Evolutionary conservation across 192 early-diverging fungal species (phyloP).

Genomic region (Backusella sp.): DNA sequence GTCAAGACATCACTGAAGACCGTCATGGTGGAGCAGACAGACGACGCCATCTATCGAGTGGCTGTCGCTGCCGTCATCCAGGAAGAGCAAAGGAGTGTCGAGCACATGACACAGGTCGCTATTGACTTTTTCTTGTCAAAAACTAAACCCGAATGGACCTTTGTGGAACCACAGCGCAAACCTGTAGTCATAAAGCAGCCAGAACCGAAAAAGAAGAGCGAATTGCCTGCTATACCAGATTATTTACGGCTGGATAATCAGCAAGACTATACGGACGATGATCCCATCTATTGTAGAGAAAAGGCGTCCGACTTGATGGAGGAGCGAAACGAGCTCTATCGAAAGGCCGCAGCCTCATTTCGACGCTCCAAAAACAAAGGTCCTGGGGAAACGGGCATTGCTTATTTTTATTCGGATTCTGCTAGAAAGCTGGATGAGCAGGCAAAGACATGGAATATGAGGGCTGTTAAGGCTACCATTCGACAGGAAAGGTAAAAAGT

Average conservation of each 20-base stretch:
- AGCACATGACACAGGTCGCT: conserved; percentile 35
- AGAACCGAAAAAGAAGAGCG: not conserved
- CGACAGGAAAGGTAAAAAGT: conserved; percentile 21
- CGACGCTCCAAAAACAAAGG: conserved; percentile 28
- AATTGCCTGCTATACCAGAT: conserved; percentile 33
- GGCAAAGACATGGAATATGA: conserved; percentile 53
- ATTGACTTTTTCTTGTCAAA: conserved; percentile 39
- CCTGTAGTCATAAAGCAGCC: not conserved
- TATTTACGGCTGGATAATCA: conserved; percentile 32
- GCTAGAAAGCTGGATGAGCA: conserved; percentile 38
- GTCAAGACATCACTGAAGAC: conserved; percentile 28
- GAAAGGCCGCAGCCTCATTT: conserved; percentile 46
- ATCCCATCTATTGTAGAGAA: conserved; percentile 47
- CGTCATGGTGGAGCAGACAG: conserved; percentile 40
- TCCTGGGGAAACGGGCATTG: conserved; percentile 44
- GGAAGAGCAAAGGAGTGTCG: conserved; percentile 15
- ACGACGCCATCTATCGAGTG: conserved; percentile 34
- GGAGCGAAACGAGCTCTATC: conserved; percentile 45
- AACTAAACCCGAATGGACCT: not conserved
- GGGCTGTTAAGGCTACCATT: conserved; percentile 51
- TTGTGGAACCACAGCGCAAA: not conserved
- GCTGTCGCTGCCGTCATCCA: conserved; percentile 39
- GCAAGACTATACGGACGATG: conserved; percentile 42
- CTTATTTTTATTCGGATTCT: conserved; percentile 52
- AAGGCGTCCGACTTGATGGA: conserved; percentile 32